Conservation (phyloP, 805 yeast species). For the Millerozyma acaciae region DNA sequence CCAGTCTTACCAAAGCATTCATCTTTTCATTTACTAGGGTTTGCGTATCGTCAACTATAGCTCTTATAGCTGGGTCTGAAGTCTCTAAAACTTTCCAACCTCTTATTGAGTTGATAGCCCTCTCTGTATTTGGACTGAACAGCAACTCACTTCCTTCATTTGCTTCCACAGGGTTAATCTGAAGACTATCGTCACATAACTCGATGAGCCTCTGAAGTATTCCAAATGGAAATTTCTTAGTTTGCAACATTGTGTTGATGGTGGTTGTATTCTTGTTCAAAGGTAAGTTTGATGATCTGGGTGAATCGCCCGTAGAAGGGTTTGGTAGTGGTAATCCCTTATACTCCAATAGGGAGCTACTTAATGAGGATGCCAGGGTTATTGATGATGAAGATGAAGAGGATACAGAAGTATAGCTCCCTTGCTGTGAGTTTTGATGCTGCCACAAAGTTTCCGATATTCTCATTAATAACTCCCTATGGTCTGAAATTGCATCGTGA, state of each 20-base stretch:
- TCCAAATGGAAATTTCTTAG: conserved; percentile 60
- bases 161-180: conserved; percentile 54
- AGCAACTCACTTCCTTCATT: conserved; percentile 30
- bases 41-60: conserved; percentile 66
- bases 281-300: conserved; percentile 16
- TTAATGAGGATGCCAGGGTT: conserved; percentile 8
- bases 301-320: conserved; percentile 12
- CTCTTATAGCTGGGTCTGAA: conserved; percentile 60
- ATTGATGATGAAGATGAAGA: conserved; percentile 16
- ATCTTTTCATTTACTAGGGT: conserved; percentile 58
- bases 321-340: conserved; percentile 53
- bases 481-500: conserved; percentile 78
- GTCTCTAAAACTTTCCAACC: conserved; percentile 47
- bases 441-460: conserved; percentile 39
- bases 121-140: conserved; percentile 59
- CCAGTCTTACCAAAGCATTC: conserved; percentile 64
- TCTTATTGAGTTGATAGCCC: conserved; percentile 47
- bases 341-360: conserved; percentile 41
- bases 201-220: conserved; percentile 55
- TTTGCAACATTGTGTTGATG: conserved; percentile 32
- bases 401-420: conserved; percentile 8
- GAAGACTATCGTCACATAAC: conserved; percentile 69
- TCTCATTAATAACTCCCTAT: conserved; percentile 46
- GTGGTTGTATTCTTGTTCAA: conserved; percentile 11
- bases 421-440: neutral